A percentile compares a stretch with the other conserved stretches of the same genome.
Conservation (phyloP, 257 asterid species). For the Solanum habrochaites region DNA sequence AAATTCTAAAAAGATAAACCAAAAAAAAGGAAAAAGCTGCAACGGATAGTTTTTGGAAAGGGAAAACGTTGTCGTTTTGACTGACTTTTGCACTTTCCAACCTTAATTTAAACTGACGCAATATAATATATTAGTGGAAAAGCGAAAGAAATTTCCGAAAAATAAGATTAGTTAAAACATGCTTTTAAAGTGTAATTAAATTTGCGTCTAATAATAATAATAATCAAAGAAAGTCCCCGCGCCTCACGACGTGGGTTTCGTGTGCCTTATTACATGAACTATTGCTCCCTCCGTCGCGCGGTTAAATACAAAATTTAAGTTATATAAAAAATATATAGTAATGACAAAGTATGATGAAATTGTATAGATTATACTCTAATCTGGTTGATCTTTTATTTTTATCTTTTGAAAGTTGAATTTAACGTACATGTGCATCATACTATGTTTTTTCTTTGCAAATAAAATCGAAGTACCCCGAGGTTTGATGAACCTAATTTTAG, state of each 20-base stretch:
- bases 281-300: neutral
- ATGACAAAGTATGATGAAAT: too few species aligned
- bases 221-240: neutral
- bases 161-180: neutral
- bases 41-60: slow-evolving; percentile 47
- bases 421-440: too few species aligned
- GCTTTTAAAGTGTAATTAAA: neutral
- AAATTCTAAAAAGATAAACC: slow-evolving; percentile 12
- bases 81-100: neutral
- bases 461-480: too few species aligned
- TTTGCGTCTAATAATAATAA: neutral
- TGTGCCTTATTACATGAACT: neutral
- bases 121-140: neutral
- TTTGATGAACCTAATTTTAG: too few species aligned
- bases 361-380: accelerated
- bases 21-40: slow-evolving; percentile 13
- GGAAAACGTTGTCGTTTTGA: slow-evolving; percentile 7
- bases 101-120: neutral
- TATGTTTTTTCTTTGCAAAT: too few species aligned
- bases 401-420: neutral
- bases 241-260: neutral
- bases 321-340: too few species aligned
- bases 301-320: neutral
- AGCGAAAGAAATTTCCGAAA: slow-evolving; percentile 4
- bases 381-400: neutral